A percentile compares a stretch with the other conserved stretches of the same genome.
Evolutionary conservation across 208 protist genomes (phyloP).

Genomic region (Trypanosomatidae sp.): DNA sequence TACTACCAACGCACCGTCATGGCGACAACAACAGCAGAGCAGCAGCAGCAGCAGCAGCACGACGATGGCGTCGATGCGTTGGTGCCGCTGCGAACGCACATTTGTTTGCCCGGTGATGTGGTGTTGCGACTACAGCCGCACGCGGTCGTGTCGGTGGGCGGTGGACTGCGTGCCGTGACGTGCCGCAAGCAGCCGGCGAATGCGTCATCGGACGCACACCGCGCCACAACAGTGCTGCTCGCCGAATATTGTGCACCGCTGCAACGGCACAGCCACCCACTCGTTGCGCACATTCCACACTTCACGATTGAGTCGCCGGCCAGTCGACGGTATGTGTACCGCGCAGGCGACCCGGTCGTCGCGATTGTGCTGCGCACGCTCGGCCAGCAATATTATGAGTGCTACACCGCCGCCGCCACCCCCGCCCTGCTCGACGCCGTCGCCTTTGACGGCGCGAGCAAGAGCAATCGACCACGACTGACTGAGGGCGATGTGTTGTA

Average conservation of each 20-base stretch:
- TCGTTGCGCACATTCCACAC: slow-evolving; percentile 8
- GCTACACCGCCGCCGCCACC: slow-evolving; percentile 28
- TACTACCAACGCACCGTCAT: no score
- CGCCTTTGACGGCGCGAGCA: slow-evolving; percentile 78
- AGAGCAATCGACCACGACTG: slow-evolving; percentile 53
- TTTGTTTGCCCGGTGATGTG: slow-evolving; percentile 75
- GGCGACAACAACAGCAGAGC: no score
- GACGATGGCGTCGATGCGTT: slow-evolving; percentile 44
- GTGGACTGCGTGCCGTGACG: slow-evolving; percentile 26
- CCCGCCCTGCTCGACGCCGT: slow-evolving; percentile 52
- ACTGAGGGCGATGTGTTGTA: slow-evolving; percentile 66
- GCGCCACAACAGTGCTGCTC: slow-evolving; percentile 14
- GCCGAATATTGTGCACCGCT: slow-evolving; percentile 49
- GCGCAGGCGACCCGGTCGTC: slow-evolving; percentile 51
- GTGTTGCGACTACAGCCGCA: slow-evolving; percentile 24
- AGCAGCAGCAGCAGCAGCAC: no score
- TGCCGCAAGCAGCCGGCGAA: not conserved
- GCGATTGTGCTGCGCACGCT: slow-evolving; percentile 39
- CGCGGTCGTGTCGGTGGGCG: slow-evolving; percentile 49
- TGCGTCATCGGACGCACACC: not conserved
- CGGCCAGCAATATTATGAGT: slow-evolving; percentile 41
- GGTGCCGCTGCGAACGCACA: slow-evolving; percentile 27
- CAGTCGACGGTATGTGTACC: slow-evolving; percentile 34
- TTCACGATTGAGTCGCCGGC: slow-evolving; percentile 44
- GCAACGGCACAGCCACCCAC: slow-evolving; percentile 7